Conservation (phyloP, 345 rosid genomes). For the Erucastrum elatum region DNA sequence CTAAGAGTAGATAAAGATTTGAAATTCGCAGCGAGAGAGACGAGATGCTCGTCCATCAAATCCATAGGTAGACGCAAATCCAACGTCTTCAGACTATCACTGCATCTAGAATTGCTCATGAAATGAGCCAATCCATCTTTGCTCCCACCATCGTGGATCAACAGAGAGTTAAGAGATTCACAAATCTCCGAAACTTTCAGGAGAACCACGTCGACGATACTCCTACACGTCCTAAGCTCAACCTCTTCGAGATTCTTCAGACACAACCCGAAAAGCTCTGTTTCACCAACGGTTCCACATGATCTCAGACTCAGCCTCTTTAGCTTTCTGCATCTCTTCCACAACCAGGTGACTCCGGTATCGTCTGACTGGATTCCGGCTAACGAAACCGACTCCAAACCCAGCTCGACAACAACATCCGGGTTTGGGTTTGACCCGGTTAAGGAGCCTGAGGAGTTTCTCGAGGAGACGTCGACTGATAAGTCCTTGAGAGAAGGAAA, state of each 20-base stretch:
- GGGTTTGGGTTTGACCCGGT: constrained; percentile 32
- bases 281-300: constrained; percentile 76
- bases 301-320: constrained; percentile 59
- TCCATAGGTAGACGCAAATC: constrained; percentile 86
- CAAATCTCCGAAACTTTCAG: constrained; percentile 63
- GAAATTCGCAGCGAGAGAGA: constrained; percentile 56
- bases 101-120: constrained; percentile 52
- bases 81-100: constrained; percentile 45
- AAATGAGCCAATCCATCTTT: constrained; percentile 70
- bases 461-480: constrained; percentile 42
- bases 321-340: constrained; percentile 64
- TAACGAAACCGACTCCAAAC: constrained; percentile 55
- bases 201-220: constrained; percentile 56
- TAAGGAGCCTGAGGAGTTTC: constrained; percentile 10
- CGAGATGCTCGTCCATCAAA: constrained; percentile 67
- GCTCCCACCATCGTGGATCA: constrained; percentile 81
- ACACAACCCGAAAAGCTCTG: constrained; percentile 48
- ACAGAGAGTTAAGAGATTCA: constrained; percentile 53
- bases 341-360: constrained; percentile 57
- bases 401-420: constrained; percentile 53
- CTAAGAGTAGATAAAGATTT: constrained; percentile 47
- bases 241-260: constrained; percentile 58
- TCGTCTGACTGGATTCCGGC: constrained; percentile 63
- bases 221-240: constrained; percentile 71
- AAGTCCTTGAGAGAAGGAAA: constrained; percentile 65